Evolutionary conservation across 2,329 filamentous ascomycete species (phyloP), one percentile per base, ranked within the genome.

Genomic region (Diaporthe amygdali): DNA sequence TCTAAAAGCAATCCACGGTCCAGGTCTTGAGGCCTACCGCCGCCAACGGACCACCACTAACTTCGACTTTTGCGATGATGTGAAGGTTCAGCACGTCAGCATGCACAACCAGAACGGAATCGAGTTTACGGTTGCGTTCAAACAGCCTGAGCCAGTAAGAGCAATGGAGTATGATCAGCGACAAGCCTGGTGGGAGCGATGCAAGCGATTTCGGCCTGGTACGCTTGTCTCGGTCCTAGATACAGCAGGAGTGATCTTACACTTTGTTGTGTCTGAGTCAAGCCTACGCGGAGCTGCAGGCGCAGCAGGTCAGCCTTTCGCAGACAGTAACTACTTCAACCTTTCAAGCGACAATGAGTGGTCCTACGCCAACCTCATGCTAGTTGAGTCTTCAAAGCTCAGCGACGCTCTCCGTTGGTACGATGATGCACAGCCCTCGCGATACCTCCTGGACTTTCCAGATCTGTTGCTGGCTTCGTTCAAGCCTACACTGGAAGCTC

Each of bases 391-490:
- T 5, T 69, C 72, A 0, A 37, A 32, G 1, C 52, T 81, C 2
- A 6, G 66, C 0, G 22, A 59, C 22, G 22, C 54, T 27, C 75
- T 82, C 5, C 68, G 69, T 4, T 83, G 80, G 80, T 81, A 76
- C 73, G 74, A 71, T 14, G 66, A 70, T 12, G 70, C 73, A 41
- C 75, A 71, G 0, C n/a, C 30, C 2, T 5, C 14, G 0, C 74
- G 76, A 32, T 78, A 75, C 17, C 81, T 92, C 0, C 82, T 92
- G 1, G 90, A 92, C 72, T 92, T 92, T 69, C 90, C 90, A 0
- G 87, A 87, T 0, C 80, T 92, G 6, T 77, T 92, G 2, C 79
- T 91, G 3, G 84, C 86, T 0, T 84, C 90, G 0, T 92, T 92
- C 74, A 79, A 84, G 37, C 86, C 88, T 32, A 90, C 87, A 0